Percentiles rank a stretch among this genome's conserved stretches.
Evolutionary conservation across 2,329 filamentous ascomycete genomes (phyloP).

Genomic region (Sclerotinia subarctica): DNA sequence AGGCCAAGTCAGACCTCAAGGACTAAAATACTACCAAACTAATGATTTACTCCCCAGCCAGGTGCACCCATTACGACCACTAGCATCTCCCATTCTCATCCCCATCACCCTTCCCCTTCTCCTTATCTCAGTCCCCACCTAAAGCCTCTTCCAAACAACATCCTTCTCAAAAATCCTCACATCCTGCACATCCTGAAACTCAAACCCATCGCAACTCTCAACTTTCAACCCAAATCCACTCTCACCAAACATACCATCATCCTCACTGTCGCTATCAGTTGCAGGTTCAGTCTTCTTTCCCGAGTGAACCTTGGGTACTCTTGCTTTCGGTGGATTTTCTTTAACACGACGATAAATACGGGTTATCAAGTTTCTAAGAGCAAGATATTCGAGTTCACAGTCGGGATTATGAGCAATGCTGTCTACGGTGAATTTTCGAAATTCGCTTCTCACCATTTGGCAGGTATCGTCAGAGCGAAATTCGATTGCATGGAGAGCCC

Average conservation of each 20-base stretch:
- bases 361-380: conserved; percentile 50
- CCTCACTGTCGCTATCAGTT: conserved; percentile 31
- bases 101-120: neutral
- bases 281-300: conserved; percentile 25
- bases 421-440: conserved; percentile 57
- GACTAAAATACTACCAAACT: too few relatives aligned
- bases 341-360: conserved; percentile 42
- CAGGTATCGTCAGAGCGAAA: conserved; percentile 56
- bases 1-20: neutral
- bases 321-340: too few relatives aligned
- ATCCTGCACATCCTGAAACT: conserved; percentile 47
- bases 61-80: neutral
- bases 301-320: neutral
- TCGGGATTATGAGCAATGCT: conserved; percentile 53
- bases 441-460: conserved; percentile 52
- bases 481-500: conserved; percentile 53
- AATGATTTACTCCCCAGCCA: neutral
- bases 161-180: conserved; percentile 59
- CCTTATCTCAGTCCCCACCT: neutral
- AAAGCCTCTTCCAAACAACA: conserved; percentile 46
- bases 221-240: conserved; percentile 28
- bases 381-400: conserved; percentile 57
- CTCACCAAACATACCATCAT: conserved; percentile 28
- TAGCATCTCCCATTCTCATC: too few relatives aligned
- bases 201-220: conserved; percentile 43